A percentile compares a stretch with the other conserved stretches of the same genome.
phyloP scores from a whole-genome alignment of 148 eudicot species.

The Fagopyrum esculentum region DNA sequence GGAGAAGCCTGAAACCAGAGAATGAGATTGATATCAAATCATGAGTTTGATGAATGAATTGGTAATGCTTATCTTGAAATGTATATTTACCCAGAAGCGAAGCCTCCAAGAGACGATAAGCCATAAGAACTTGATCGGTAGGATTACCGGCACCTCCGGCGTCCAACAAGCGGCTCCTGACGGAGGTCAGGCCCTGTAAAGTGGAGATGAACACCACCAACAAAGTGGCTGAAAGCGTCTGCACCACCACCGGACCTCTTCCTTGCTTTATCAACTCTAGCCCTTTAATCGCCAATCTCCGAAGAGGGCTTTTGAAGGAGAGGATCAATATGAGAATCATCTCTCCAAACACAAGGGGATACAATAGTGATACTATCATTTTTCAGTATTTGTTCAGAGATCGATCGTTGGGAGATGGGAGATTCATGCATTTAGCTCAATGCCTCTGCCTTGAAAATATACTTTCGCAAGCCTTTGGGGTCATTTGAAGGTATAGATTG shows the following conservation, averaged over 20 bases:
- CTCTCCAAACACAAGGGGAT: constrained; percentile 34
- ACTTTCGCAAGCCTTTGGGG: neutral
- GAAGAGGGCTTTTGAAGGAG: constrained; percentile 44
- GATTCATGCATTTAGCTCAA: neutral
- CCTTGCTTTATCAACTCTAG: constrained; percentile 44
- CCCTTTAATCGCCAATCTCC: constrained; percentile 29
- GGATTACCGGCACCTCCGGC: constrained; percentile 29
- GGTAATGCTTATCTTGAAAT: neutral
- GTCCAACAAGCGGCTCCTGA: constrained; percentile 27
- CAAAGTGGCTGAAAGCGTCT: constrained; percentile 40
- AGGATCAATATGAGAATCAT: constrained; percentile 33
- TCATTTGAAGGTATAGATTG: neutral
- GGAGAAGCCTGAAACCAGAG: constrained; percentile 31
- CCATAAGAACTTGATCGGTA: constrained; percentile 64
- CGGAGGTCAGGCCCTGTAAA: constrained; percentile 26
- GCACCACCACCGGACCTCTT: constrained; percentile 41
- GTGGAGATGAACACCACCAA: constrained; percentile 33
- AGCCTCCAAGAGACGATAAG: constrained; percentile 50
- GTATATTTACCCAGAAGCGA: constrained; percentile 44
- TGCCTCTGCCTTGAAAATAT: neutral
- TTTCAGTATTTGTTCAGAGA: neutral
- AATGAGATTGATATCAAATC: neutral
- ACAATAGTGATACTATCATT: constrained; percentile 41
- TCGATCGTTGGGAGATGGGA: neutral
- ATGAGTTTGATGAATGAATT: neutral